These are phyloP conservation scores for Astrothelium subdiscretum DNA, from an alignment of 495 filamentous ascomycete species.

Conservation along the genomic window DNA sequence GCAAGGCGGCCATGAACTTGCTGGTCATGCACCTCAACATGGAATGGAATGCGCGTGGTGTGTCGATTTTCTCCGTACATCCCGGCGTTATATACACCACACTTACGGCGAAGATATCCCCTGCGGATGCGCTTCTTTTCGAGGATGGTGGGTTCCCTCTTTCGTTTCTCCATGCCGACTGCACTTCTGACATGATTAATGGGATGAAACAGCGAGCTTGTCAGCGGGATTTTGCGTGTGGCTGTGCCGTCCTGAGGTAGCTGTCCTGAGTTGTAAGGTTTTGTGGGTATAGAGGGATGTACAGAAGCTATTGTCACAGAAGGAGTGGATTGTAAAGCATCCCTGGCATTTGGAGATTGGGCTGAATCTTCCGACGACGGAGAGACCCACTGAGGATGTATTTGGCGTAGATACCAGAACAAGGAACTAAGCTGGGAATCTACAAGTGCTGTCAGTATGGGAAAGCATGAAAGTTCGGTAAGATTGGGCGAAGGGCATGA, in stretches of 20 bases:
- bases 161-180: neutral
- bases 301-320: slow-evolving; percentile 18
- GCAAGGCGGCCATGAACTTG: slow-evolving; percentile 5
- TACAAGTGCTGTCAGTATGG: too few relatives aligned
- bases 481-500: neutral
- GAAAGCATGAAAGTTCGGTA: too few relatives aligned
- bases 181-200: neutral
- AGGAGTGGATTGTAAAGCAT: slow-evolving; percentile 9
- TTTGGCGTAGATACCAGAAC: neutral
- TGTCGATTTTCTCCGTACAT: slow-evolving; percentile 2
- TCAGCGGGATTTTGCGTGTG: slow-evolving; percentile 7
- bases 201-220: neutral
- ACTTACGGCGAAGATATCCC: neutral
- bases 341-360: neutral
- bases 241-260: slow-evolving; percentile 8
- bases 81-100: slow-evolving; percentile 5
- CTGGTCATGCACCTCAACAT: neutral
- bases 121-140: neutral
- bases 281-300: slow-evolving; percentile 16
- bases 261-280: slow-evolving; percentile 8
- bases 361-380: neutral
- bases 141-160: slow-evolving; percentile 2
- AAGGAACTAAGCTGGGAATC: too few relatives aligned
- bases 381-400: neutral
- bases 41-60: neutral